Conservation (phyloP, 2,329 filamentous ascomycete species). For the Pseudocercospora musae region DNA sequence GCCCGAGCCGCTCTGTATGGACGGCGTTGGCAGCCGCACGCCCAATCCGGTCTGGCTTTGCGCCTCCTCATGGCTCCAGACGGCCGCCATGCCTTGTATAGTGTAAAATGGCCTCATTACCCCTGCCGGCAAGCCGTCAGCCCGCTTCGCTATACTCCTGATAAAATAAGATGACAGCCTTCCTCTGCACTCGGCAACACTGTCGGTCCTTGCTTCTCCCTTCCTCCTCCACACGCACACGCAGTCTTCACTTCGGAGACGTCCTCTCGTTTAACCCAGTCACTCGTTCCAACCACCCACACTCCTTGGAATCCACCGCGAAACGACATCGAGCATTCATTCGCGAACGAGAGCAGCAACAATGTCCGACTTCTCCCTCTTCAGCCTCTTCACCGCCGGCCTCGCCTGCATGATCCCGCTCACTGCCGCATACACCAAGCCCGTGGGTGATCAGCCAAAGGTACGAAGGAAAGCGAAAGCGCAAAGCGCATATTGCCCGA, state of each 20-base stretch:
- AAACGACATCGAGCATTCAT: not conserved
- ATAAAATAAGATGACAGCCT: not conserved
- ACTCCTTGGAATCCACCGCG: no score
- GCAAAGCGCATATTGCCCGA: not conserved
- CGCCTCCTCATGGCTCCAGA: slow-evolving; percentile 3
- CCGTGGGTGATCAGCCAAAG: slow-evolving; percentile 30
- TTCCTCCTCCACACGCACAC: no score
- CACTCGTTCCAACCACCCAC: slow-evolving; percentile 31
- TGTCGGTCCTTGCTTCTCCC: slow-evolving; percentile 6
- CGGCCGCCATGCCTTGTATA: slow-evolving; percentile 5
- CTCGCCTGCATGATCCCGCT: slow-evolving; percentile 50
- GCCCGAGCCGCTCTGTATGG: slow-evolving; percentile 6
- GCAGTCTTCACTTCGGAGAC: slow-evolving; percentile 16
- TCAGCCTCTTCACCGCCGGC: slow-evolving; percentile 53
- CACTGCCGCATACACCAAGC: slow-evolving; percentile 44
- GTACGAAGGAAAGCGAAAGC: slow-evolving; percentile 8
- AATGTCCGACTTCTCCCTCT: slow-evolving; percentile 38
- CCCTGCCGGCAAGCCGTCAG: not conserved
- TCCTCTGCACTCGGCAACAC: not conserved
- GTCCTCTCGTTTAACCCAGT: slow-evolving; percentile 24
- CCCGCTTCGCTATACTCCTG: slow-evolving; percentile 7
- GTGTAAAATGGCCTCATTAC: not conserved
- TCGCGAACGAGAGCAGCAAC: slow-evolving; percentile 9
- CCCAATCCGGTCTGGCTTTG: not conserved
- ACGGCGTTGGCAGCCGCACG: not conserved